These are phyloP conservation scores for Hypoxylon sp. DNA, from an alignment of 2,329 filamentous ascomycete genomes.

Conservation along the genomic window DNA sequence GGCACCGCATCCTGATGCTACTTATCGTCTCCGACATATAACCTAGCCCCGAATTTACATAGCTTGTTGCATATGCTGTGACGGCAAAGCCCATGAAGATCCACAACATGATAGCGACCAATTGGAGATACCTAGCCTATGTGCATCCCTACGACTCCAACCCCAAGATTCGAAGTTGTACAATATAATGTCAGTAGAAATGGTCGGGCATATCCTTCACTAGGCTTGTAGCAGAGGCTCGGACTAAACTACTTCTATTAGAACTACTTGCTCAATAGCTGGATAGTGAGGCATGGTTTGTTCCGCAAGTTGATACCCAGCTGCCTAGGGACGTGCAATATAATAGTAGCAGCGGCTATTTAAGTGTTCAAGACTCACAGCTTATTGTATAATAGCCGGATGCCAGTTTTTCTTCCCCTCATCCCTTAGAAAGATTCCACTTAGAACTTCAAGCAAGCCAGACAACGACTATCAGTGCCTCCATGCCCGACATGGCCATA, in stretches of 20 bases:
- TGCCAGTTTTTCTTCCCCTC: neutral
- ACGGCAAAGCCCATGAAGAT: neutral
- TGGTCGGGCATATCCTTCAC: neutral
- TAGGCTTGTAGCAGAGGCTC: too few relatives aligned
- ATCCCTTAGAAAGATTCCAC: neutral
- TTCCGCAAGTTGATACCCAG: neutral
- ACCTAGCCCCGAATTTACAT: neutral
- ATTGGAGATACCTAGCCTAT: neutral
- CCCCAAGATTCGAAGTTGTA: neutral
- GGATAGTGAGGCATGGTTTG: too few relatives aligned
- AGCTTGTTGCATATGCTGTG: neutral
- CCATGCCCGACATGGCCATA: conserved; percentile 28
- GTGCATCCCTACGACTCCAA: neutral
- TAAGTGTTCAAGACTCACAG: neutral
- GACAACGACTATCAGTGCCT: neutral
- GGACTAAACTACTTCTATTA: too few relatives aligned
- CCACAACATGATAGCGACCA: neutral
- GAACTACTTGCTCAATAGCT: too few relatives aligned
- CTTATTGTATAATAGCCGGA: conserved; percentile 6
- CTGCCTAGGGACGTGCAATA: neutral
- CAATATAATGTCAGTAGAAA: neutral
- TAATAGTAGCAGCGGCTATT: conserved; percentile 1
- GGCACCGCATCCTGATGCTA: neutral
- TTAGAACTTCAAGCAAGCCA: neutral
- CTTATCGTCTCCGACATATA: neutral